Conservation (phyloP, 495 filamentous ascomycete genomes). For the Aspergillus hancockii region DNA sequence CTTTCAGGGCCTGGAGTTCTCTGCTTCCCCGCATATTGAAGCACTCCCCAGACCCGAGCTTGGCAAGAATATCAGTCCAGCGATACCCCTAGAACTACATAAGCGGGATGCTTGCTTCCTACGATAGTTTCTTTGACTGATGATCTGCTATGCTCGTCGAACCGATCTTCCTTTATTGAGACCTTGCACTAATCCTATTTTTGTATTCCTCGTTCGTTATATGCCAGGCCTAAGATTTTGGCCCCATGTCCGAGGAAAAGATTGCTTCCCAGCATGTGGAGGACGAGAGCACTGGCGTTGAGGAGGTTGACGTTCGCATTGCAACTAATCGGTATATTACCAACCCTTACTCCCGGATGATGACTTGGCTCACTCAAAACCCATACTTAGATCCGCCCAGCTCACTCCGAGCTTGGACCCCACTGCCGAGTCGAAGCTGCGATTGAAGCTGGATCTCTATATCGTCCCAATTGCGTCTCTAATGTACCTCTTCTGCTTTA, state of each 20-base stretch:
- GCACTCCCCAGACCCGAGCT: background rate
- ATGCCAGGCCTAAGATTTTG: background rate
- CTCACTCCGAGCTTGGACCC: background rate
- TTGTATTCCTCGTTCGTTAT: background rate
- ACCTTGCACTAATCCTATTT: background rate
- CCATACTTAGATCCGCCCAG: background rate
- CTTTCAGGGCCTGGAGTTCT: background rate
- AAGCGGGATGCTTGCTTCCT: background rate
- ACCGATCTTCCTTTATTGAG: background rate
- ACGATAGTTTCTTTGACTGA: background rate
- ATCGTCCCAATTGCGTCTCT: constrained; percentile 48
- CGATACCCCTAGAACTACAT: background rate
- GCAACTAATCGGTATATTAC: background rate
- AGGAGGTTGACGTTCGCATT: background rate
- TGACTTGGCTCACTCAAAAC: background rate
- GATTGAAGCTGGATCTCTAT: constrained; percentile 47
- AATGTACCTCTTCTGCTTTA: constrained; percentile 55
- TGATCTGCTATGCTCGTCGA: background rate
- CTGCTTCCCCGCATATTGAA: background rate
- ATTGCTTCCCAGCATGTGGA: background rate
- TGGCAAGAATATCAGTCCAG: background rate
- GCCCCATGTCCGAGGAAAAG: background rate
- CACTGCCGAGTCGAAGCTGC: constrained; percentile 48
- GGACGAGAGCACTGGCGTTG: background rate
- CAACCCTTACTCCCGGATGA: background rate